Evolutionary conservation across 176 grass and related monocot species (phyloP).

Genomic region (Triticum turgidum): DNA sequence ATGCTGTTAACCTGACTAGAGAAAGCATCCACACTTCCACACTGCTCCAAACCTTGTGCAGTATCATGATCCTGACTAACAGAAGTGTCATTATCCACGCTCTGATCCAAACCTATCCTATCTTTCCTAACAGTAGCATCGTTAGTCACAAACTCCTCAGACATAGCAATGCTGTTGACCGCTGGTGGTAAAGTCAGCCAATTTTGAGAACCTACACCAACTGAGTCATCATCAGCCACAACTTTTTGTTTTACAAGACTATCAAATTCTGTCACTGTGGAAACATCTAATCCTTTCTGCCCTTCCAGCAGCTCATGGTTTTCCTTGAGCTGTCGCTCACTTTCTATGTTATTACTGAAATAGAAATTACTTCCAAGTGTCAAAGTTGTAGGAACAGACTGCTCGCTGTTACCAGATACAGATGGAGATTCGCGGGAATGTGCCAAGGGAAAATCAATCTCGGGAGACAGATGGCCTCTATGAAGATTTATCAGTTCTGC

Average conservation of each 20-base stretch:
- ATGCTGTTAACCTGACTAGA: slow-evolving; percentile 32
- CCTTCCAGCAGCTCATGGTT: slow-evolving; percentile 22
- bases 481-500: slow-evolving; percentile 31
- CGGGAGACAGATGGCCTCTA: slow-evolving; percentile 4
- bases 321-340: slow-evolving; percentile 21
- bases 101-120: slow-evolving; percentile 37
- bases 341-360: slow-evolving; percentile 30
- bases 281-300: slow-evolving; percentile 32
- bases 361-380: slow-evolving; percentile 56
- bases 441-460: slow-evolving; percentile 28
- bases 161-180: slow-evolving; percentile 8
- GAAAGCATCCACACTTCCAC: slow-evolving; percentile 21
- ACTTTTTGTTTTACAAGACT: slow-evolving; percentile 5
- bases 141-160: slow-evolving; percentile 8
- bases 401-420: slow-evolving; percentile 40
- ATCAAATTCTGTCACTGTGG: slow-evolving; percentile 12
- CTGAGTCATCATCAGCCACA: slow-evolving; percentile 12
- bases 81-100: slow-evolving; percentile 24
- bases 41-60: slow-evolving; percentile 32
- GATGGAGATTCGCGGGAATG: slow-evolving; percentile 8
- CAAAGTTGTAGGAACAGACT: slow-evolving; percentile 51
- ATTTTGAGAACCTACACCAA: slow-evolving; percentile 34
- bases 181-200: slow-evolving; percentile 47
- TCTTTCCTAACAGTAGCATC: slow-evolving; percentile 15
- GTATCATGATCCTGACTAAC: slow-evolving; percentile 34